Percentiles rank a stretch among this genome's conserved stretches.
These are phyloP conservation scores for Lichtheimia hyalospora DNA, from an alignment of 371 early-diverging fungal species.

Conservation along the genomic window DNA sequence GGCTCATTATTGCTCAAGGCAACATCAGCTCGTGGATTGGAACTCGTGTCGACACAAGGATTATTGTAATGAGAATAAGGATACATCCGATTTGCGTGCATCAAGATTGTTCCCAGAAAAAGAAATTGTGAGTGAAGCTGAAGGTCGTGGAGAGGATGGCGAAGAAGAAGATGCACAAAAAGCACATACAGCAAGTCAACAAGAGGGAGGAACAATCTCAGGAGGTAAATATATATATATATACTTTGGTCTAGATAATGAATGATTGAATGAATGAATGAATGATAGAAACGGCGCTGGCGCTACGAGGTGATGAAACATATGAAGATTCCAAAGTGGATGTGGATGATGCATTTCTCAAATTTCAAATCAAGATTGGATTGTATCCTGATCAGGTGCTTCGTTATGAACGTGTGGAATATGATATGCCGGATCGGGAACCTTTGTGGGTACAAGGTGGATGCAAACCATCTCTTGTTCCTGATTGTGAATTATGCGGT, in stretches of 20 bases:
- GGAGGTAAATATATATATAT: too few species aligned
- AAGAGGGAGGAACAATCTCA: slow-evolving; percentile 1
- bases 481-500: slow-evolving; percentile 77
- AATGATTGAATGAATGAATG: too few species aligned
- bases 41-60: slow-evolving; percentile 71
- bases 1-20: slow-evolving; percentile 78
- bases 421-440: slow-evolving; percentile 55
- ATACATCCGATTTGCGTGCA: slow-evolving; percentile 21
- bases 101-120: slow-evolving; percentile 63
- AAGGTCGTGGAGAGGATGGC: slow-evolving; percentile 47
- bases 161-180: slow-evolving; percentile 51
- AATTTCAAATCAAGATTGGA: slow-evolving; percentile 86
- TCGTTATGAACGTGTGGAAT: slow-evolving; percentile 78
- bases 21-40: slow-evolving; percentile 90
- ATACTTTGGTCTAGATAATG: too few species aligned
- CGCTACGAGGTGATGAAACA: slow-evolving; percentile 66
- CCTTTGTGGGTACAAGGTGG: slow-evolving; percentile 84
- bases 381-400: slow-evolving; percentile 85
- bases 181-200: slow-evolving; percentile 37
- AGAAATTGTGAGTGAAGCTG: slow-evolving; percentile 78
- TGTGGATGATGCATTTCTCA: slow-evolving; percentile 89
- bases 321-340: slow-evolving; percentile 78
- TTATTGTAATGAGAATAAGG: slow-evolving; percentile 52
- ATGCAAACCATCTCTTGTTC: slow-evolving; percentile 67
- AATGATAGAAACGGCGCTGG: slow-evolving; percentile 28